These are phyloP conservation scores for Collybia mongolica DNA, from an alignment of 768 basidiomycete species.

Conservation along the genomic window DNA sequence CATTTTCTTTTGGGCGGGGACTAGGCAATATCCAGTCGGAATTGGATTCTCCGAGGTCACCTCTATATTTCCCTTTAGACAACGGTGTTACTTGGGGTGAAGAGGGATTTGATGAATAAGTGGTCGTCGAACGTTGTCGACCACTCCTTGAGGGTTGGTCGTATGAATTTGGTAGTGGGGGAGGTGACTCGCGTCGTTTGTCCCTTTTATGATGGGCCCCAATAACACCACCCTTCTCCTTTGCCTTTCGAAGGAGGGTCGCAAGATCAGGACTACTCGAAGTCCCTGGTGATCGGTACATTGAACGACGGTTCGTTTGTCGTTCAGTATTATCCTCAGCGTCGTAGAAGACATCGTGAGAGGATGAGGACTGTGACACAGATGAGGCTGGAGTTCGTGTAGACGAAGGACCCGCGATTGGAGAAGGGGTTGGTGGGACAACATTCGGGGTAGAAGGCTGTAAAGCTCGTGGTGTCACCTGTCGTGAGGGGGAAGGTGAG, in stretches of 20 bases:
- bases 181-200: conserved; percentile 30
- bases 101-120: conserved; percentile 24
- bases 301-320: conserved; percentile 75
- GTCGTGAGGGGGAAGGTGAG: conserved; percentile 38
- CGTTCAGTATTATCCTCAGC: conserved; percentile 62
- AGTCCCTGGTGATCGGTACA: conserved; percentile 87
- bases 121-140: conserved; percentile 44
- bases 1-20: conserved; percentile 43
- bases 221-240: conserved; percentile 56
- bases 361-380: conserved; percentile 48
- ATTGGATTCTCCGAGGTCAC: conserved; percentile 12
- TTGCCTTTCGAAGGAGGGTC: conserved; percentile 81
- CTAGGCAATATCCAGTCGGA: conserved; percentile 51
- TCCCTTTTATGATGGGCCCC: conserved; percentile 29
- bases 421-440: conserved; percentile 69
- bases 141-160: conserved; percentile 26
- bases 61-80: conserved; percentile 30
- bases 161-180: conserved; percentile 39
- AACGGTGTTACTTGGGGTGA: conserved; percentile 27
- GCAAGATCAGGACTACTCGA: conserved; percentile 92
- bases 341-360: conserved; percentile 62
- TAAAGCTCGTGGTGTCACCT: conserved; percentile 28
- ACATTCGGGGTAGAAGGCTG: conserved; percentile 62
- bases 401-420: conserved; percentile 32
- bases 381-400: conserved; percentile 27